A percentile compares a stretch with the other conserved stretches of the same genome.
phyloP scores from a whole-genome alignment of 208 protist genomes.

The Leishmania lainsoni region DNA sequence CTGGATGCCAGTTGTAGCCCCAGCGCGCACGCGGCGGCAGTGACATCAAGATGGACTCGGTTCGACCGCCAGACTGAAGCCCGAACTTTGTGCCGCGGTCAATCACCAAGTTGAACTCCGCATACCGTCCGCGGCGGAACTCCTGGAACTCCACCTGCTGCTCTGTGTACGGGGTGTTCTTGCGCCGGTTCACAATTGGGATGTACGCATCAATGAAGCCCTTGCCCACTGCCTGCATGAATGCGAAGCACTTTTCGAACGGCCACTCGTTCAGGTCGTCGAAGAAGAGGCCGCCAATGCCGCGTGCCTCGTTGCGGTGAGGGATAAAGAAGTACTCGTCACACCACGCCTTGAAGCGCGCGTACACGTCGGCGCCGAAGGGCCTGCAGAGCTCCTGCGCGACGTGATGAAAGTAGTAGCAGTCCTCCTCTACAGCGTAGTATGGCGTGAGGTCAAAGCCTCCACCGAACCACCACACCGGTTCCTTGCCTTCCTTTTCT shows the following conservation, averaged over 20 bases:
- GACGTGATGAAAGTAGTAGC: constrained; percentile 60
- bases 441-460: constrained; percentile 91
- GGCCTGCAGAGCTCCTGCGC: constrained; percentile 54
- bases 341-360: constrained; percentile 71
- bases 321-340: constrained; percentile 86
- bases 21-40: constrained; percentile 59
- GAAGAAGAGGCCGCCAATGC: constrained; percentile 90
- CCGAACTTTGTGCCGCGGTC: constrained; percentile 89
- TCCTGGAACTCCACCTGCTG: constrained; percentile 76
- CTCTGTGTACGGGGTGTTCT: constrained; percentile 38
- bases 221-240: constrained; percentile 48
- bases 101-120: constrained; percentile 79
- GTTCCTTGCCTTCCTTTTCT: constrained; percentile 36
- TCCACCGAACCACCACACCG: constrained; percentile 91
- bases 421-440: constrained; percentile 73
- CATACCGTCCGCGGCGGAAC: constrained; percentile 81
- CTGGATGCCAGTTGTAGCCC: constrained; percentile 44
- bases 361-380: constrained; percentile 57
- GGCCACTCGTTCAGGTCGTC: constrained; percentile 66
- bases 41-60: constrained; percentile 91
- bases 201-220: constrained; percentile 67
- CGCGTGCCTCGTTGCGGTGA: constrained; percentile 77
- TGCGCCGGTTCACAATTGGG: constrained; percentile 61
- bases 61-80: constrained; percentile 76
- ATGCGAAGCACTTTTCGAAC: constrained; percentile 63